Evolutionary conservation across 2,329 filamentous ascomycete species (phyloP), one percentile per base, ranked within the genome.

Genomic region (Exophiala viscosa): DNA sequence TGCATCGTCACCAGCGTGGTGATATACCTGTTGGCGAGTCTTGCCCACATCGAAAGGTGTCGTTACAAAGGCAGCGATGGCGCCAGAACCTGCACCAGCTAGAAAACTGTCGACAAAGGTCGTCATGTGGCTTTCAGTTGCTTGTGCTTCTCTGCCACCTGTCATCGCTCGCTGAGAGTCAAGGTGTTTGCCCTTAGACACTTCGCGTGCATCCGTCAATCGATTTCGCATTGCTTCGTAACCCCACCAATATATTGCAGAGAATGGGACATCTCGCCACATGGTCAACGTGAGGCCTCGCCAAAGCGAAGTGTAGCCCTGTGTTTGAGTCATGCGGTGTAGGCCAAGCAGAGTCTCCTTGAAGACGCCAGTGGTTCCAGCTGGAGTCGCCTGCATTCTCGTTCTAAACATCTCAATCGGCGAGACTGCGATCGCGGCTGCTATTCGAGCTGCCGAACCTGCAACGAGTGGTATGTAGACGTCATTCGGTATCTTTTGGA

Each of bases 21-120:
- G 80, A 63, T 85, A 86, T 0, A 96, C 85, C 69, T 99, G 93
- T 53, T 91, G 91, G 15, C 93, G 80, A 3, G 93, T 99, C 76
- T 99, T 99, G 62, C 93, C 93, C 0, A 99, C 93, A 65, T 99
- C 93, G 64, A 99, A 99, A 0, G 93, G 93, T 54, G 88, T 96
- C 0, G 93, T 99, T 15, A 93, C 78, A 17, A 96, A 80, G 1
- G 92, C 91, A 0, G 93, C 90, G 23, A 93, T 79, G 0, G 88
- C 86, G 3, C 93, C 93, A 0, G 91, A 93, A 1, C 81, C 69
- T 0, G 90, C 90, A 14, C 93, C 93, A 0, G 92, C 88, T 14
- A 90, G 73, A 65, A 97, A 99, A 63, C 89, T 93, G 70, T 97
- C 92, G 20, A 88, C 71, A 49, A 97, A 90, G 0, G 91, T 93